Evolutionary conservation across 2,329 filamentous ascomycete species (phyloP), one percentile per base, ranked within the genome.

Genomic region (Pseudogymnoascus sp.): DNA sequence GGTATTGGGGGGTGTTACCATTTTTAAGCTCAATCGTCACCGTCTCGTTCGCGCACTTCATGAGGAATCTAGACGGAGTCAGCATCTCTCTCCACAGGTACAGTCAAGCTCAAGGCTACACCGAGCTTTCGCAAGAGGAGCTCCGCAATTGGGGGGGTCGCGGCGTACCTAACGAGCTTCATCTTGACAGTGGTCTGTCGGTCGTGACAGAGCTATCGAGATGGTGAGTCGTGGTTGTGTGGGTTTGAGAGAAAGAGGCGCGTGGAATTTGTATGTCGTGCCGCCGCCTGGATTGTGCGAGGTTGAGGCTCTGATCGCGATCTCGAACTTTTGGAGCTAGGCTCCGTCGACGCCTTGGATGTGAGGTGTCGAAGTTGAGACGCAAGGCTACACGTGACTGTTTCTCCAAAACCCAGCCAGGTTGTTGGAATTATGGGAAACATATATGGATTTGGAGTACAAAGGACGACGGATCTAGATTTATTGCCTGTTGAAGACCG

Each of bases 11-110:
- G 46, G 33, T 9, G 10, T 50, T 70, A 95, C 93, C 95, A 85
- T 97, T 97, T 79, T 99, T 99, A 70, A 99, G 83, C 79, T 99
- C 95, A 77, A 99, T 90, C 50, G 93, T 97, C 72, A 97, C 95
- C 72, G 95, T 96, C 82, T 99, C 95, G 78, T 97, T 97, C 78
- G 90, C 88, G 78, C 93, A 97, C 83, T 99, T 99, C 93, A 97
- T 97, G 71, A 99, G 83, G 78, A 99, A 99, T 77, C 95, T 97
- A 77, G 40, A 66, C 70, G 68, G 53, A 53, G 70, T 73, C 68
- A 73, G 72, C 69, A 44, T 15, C 19, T 21, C 40, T 44, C 40
- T 44, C 11, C 40, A 44, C 40, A 23, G 29, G 50, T 31, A 21
- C 40, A 7, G n/a, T n/a, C 53, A 21, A n/a, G 59, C 29, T 33